These are phyloP conservation scores for Acanthamoeba triangularis DNA, from an alignment of 208 protist species.

Conservation along the genomic window DNA sequence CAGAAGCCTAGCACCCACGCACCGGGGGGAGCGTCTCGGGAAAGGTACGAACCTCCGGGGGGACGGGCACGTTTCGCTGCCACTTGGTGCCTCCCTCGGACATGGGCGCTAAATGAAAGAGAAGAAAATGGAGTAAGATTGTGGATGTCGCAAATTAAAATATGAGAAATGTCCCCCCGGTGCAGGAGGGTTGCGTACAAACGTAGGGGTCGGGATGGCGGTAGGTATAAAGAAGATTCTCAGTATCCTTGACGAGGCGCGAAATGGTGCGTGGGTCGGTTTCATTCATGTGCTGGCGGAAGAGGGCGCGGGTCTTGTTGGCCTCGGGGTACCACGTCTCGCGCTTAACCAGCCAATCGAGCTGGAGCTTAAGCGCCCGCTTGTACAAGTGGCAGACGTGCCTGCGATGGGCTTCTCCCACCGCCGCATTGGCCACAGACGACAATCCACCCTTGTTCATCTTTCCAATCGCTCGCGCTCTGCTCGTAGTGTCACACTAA, in stretches of 20 bases:
- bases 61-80: constrained; percentile 59
- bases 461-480: not conserved
- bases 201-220: constrained; percentile 44
- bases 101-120: not conserved
- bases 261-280: constrained; percentile 3
- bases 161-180: not conserved
- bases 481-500: not conserved
- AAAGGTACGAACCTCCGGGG: not conserved
- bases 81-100: constrained; percentile 46
- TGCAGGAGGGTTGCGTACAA: not conserved
- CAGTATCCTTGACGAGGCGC: constrained; percentile 9
- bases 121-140: not conserved
- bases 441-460: not conserved
- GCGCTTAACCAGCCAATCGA: constrained; percentile 14
- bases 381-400: constrained; percentile 53
- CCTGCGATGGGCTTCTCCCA: not conserved
- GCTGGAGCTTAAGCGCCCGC: not conserved
- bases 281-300: constrained; percentile 68
- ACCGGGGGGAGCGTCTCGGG: not conserved
- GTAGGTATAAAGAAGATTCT: constrained; percentile 30
- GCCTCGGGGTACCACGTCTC: constrained; percentile 23
- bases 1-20: not conserved
- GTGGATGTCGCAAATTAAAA: not conserved
- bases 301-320: constrained; percentile 9
- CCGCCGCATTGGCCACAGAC: not conserved